Evolutionary conservation across 805 yeast species (phyloP).

Genomic region (Grigorovia humatica): DNA sequence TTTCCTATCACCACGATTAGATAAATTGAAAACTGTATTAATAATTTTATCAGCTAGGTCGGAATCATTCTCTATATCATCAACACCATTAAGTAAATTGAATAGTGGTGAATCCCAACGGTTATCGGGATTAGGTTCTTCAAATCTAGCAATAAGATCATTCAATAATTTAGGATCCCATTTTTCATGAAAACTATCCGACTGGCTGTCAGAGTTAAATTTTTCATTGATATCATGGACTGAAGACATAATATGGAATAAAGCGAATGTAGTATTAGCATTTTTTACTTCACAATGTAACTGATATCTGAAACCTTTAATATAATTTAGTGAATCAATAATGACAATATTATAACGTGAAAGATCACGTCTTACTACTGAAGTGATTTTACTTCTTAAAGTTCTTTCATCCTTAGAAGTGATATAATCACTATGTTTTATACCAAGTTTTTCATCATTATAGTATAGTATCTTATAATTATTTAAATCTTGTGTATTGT

Average conservation of each 20-base stretch:
- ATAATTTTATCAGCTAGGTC: constrained; percentile 50
- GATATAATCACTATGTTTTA: constrained; percentile 53
- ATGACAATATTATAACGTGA: constrained; percentile 63
- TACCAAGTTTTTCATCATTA: constrained; percentile 69
- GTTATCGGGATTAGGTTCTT: constrained; percentile 78
- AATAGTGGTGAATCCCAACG: constrained; percentile 94
- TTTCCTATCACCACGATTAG: constrained; percentile 2
- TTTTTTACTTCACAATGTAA: constrained; percentile 89
- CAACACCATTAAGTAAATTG: constrained; percentile 39
- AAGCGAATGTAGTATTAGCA: constrained; percentile 68
- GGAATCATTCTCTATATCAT: constrained; percentile 34
- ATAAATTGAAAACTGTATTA: constrained; percentile 38
- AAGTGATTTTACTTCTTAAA: constrained; percentile 73
- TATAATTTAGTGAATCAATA: constrained; percentile 77
- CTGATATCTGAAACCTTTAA: constrained; percentile 93
- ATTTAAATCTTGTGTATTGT: not conserved
- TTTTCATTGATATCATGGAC: constrained; percentile 41
- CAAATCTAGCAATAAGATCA: constrained; percentile 74
- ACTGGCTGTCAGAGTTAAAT: constrained; percentile 40
- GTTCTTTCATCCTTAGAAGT: constrained; percentile 72
- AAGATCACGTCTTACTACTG: constrained; percentile 79
- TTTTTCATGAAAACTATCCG: constrained; percentile 4
- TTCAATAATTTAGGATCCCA: constrained; percentile 62
- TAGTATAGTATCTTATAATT: constrained; percentile 41
- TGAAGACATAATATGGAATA: constrained; percentile 69